Base-by-base conservation (phyloP, 192 early-diverging fungal genomes). In the Bifiguratus adelaidae region DNA sequence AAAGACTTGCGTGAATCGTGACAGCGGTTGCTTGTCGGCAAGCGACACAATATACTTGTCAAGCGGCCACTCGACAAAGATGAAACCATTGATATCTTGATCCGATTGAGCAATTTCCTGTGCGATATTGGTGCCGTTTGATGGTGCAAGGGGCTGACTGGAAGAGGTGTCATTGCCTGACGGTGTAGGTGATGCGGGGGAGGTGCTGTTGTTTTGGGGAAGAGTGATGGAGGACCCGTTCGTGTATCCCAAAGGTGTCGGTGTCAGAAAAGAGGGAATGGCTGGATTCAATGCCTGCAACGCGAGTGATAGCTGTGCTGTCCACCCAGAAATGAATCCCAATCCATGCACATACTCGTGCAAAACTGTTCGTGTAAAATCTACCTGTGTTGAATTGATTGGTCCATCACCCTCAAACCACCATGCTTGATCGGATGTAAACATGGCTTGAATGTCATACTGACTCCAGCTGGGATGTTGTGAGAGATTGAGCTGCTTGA, bases 311-410 rank as follows among this genome's bases (percentile, higher is more conserved):
- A 21, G 43, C n/a, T 20, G 12, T 26, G 43, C 25, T 25, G 44
- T 22, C 21, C 22, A 30, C 2, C 19, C 22, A 26, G 16, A n/a
- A 26, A 7, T 24, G 23, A 71, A 67, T 33, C 68, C 68, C 19
- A 71, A 50, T 2, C 68, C 68, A 50, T 71, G 68, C 12, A 67
- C 43, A 18, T 60, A 29, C 36, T 71, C 68, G 25, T 71, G 68
- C 28, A 25, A 15, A 4, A 19, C 8, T 25, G 30, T 15, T 6
- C 16, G 20, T 29, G 12, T 12, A 26, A 25, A n/a, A 12, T 52
- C 27, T 9, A 43, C 12, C 19, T 43, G 24, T 30, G 18, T 21
- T 21, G 37, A 21, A 7, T 40, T 15, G 15, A 40, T 40, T 5
- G 6, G 37, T 6, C 18, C 18, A 24, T 33, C 20, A 46, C 51